Conservation (phyloP, 495 filamentous ascomycete species). For the Rhizodiscina lignyota region DNA sequence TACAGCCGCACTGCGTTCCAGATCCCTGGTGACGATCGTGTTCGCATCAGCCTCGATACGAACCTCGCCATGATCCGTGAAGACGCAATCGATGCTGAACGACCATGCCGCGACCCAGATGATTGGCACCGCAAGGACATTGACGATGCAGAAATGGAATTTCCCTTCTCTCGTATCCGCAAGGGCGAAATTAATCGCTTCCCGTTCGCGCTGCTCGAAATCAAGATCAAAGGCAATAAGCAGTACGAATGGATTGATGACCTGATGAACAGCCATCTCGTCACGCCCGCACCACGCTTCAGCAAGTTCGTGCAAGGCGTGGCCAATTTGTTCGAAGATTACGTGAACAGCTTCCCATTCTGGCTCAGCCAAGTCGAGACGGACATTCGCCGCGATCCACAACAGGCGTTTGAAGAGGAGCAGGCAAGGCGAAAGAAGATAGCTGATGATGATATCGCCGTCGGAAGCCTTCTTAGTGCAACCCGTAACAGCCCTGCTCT, state of each 20-base stretch:
- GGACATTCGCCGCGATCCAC: slow-evolving; percentile 85
- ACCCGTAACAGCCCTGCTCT: slow-evolving; percentile 23
- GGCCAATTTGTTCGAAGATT: slow-evolving; percentile 79
- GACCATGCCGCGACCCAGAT: slow-evolving; percentile 73
- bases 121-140: slow-evolving; percentile 89
- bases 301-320: slow-evolving; percentile 95
- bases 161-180: slow-evolving; percentile 67
- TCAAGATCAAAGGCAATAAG: slow-evolving; percentile 66
- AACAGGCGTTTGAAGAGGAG: slow-evolving; percentile 78
- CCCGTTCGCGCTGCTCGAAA: slow-evolving; percentile 80
- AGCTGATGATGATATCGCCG: slow-evolving; percentile 72
- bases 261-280: slow-evolving; percentile 77
- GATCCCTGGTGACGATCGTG: slow-evolving; percentile 79
- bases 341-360: slow-evolving; percentile 91
- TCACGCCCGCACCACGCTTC: slow-evolving; percentile 77
- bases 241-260: slow-evolving; percentile 77
- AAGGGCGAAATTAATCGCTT: slow-evolving; percentile 88
- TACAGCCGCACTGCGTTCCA: slow-evolving; percentile 94
- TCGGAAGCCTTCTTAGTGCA: slow-evolving; percentile 60
- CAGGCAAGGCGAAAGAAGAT: slow-evolving; percentile 63
- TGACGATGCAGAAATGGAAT: slow-evolving; percentile 65
- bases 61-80: slow-evolving; percentile 85
- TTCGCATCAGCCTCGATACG: slow-evolving; percentile 85
- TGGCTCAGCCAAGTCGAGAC: slow-evolving; percentile 82
- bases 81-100: slow-evolving; percentile 64